These are phyloP conservation scores for Senna tora DNA, from an alignment of 306 rosid species.

Conservation along the genomic window DNA sequence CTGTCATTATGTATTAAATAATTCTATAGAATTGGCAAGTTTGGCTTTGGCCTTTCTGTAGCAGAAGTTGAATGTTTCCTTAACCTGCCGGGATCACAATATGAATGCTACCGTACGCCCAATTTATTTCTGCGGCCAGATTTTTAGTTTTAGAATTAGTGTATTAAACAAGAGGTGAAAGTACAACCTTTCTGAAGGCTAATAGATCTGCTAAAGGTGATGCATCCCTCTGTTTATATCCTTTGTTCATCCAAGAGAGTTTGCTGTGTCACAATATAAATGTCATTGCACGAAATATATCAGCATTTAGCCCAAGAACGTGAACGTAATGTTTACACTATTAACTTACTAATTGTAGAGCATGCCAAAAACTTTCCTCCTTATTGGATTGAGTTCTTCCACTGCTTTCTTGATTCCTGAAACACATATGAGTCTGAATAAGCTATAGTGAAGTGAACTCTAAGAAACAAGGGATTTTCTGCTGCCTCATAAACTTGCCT, in stretches of 20 bases:
- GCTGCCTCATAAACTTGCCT: slow-evolving; percentile 46
- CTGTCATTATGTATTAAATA: not conserved
- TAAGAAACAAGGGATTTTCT: not conserved
- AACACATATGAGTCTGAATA: slow-evolving; percentile 29
- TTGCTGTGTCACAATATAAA: slow-evolving; percentile 53
- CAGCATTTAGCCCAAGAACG: not conserved
- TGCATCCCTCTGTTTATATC: slow-evolving; percentile 68
- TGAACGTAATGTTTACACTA: not conserved
- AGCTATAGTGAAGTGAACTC: not conserved
- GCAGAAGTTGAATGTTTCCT: not conserved
- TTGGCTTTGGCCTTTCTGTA: not conserved
- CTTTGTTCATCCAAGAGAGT: slow-evolving; percentile 78
- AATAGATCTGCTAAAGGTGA: slow-evolving; percentile 80
- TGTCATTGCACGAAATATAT: not conserved
- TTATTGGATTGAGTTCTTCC: slow-evolving; percentile 70
- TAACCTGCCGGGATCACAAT: no score
- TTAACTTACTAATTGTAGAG: slow-evolving; percentile 68
- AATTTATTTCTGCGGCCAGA: not conserved
- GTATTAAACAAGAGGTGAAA: not conserved
- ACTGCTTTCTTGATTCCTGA: slow-evolving; percentile 84
- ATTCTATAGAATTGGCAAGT: no score
- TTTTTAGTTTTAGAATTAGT: not conserved
- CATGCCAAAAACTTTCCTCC: slow-evolving; percentile 65
- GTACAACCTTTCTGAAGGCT: slow-evolving; percentile 80
- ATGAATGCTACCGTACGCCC: no score